A percentile compares a stretch with the other conserved stretches of the same genome.
Conservation (phyloP, 768 basidiomycete species). For the Russula emetica region DNA sequence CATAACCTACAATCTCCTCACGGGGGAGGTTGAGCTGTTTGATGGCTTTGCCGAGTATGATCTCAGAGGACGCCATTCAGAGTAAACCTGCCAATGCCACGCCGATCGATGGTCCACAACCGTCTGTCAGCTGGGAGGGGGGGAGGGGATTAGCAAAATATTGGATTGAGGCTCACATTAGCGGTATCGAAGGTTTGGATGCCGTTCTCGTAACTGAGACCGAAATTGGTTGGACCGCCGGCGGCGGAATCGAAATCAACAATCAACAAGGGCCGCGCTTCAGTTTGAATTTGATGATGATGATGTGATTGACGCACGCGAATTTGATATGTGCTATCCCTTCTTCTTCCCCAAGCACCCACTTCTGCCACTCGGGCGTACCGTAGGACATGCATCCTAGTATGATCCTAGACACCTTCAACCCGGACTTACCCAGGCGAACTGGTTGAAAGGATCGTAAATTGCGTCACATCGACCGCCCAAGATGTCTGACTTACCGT, state of each 20-base stretch:
- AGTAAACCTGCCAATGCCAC: conserved; percentile 33
- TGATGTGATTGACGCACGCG: conserved; percentile 34
- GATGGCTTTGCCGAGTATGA: conserved; percentile 46
- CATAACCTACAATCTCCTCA: conserved; percentile 47
- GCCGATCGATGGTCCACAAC: background rate
- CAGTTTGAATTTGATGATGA: background rate
- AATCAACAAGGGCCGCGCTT: background rate
- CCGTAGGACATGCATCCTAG: conserved; percentile 39
- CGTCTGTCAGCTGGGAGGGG: background rate
- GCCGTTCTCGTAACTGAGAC: conserved; percentile 39
- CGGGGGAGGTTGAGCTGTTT: conserved; percentile 44
- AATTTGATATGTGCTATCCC: conserved; percentile 40
- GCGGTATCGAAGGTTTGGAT: conserved; percentile 42
- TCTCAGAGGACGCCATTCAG: conserved; percentile 42
- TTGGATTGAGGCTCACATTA: conserved; percentile 27
- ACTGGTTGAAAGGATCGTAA: conserved; percentile 18
- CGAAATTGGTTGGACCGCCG: background rate
- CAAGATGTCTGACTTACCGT: conserved; percentile 2
- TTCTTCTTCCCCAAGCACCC: conserved; percentile 39
- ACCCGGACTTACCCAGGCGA: conserved; percentile 33
- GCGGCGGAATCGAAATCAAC: background rate
- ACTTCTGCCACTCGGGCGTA: conserved; percentile 34
- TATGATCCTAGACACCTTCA: conserved; percentile 35
- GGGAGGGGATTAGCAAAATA: no score
- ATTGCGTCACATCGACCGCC: background rate